phyloP scores from a whole-genome alignment of 2,329 filamentous ascomycete species.

The Paecilomyces formosus region DNA sequence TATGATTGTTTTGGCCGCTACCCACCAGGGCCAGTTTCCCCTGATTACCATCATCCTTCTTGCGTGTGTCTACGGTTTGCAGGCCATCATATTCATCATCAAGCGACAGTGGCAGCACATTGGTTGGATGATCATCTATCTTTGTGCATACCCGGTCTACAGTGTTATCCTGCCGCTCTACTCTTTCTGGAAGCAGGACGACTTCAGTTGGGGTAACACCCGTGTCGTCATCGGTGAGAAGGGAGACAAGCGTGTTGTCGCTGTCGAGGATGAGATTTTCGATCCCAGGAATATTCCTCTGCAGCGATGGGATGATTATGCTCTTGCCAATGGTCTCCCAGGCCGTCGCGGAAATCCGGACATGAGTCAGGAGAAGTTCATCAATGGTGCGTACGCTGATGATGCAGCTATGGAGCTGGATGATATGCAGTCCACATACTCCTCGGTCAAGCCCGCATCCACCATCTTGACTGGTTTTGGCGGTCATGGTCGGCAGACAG shows the following conservation, averaged over 20 bases:
- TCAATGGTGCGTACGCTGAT: conserved; percentile 60
- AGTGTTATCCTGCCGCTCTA: conserved; percentile 87
- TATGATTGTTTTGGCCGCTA: conserved; percentile 72
- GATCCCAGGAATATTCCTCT: conserved; percentile 89
- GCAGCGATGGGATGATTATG: conserved; percentile 97
- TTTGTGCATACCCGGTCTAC: conserved; percentile 91
- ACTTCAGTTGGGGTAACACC: conserved; percentile 98
- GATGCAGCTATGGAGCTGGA: conserved; percentile 84
- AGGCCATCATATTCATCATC: conserved; percentile 91
- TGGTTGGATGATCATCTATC: conserved; percentile 99
- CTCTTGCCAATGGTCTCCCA: conserved; percentile 74
- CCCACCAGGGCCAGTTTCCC: conserved; percentile 66
- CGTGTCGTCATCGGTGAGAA: conserved; percentile 95
- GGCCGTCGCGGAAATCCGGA: conserved; percentile 69
- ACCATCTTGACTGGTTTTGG: conserved; percentile 83
- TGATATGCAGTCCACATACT: conserved; percentile 95
- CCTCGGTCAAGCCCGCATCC: conserved; percentile 75
- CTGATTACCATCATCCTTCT: conserved; percentile 83
- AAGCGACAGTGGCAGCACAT: conserved; percentile 98
- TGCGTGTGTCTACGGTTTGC: conserved; percentile 86
- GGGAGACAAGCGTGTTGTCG: conserved; percentile 82
- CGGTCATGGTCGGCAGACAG: conserved; percentile 47
- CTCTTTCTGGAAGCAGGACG: conserved; percentile 99
- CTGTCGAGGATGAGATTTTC: conserved; percentile 74
- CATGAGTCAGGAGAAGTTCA: conserved; percentile 55